phyloP scores from a whole-genome alignment of 176 grass and related monocot genomes.

The Oryza meyeriana region DNA sequence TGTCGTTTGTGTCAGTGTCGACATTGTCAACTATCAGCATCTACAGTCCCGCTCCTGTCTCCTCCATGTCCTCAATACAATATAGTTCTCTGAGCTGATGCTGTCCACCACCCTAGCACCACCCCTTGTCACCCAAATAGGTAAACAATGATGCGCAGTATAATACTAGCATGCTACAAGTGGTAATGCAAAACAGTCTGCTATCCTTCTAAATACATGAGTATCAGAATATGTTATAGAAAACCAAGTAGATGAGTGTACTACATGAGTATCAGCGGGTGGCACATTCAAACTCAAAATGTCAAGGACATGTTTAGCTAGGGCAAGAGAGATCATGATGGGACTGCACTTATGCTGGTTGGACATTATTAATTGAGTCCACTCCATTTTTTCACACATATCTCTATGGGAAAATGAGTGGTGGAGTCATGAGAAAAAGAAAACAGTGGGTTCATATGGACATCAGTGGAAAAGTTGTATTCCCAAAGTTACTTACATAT shows the following conservation, averaged over 20 bases:
- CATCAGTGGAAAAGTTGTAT: not conserved
- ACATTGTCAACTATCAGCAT: not conserved
- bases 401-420: not conserved
- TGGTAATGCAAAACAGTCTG: not conserved
- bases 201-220: not conserved
- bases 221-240: not conserved
- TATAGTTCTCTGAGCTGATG: not conserved
- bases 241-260: not conserved
- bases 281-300: not conserved
- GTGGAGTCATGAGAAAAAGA: not conserved
- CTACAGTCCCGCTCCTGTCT: not conserved
- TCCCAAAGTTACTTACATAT: conserved; percentile 65
- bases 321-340: not conserved
- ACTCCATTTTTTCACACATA: not conserved
- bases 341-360: not conserved
- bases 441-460: not conserved
- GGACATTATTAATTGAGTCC: not conserved
- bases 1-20: not conserved
- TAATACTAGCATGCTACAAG: not conserved
- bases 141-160: not conserved
- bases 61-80: not conserved
- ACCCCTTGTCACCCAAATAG: not conserved
- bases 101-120: not conserved
- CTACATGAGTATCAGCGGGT: not conserved
- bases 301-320: not conserved